phyloP scores from a whole-genome alignment of 1,284 basidiomycete species.

The Cryptococcus sp. region DNA sequence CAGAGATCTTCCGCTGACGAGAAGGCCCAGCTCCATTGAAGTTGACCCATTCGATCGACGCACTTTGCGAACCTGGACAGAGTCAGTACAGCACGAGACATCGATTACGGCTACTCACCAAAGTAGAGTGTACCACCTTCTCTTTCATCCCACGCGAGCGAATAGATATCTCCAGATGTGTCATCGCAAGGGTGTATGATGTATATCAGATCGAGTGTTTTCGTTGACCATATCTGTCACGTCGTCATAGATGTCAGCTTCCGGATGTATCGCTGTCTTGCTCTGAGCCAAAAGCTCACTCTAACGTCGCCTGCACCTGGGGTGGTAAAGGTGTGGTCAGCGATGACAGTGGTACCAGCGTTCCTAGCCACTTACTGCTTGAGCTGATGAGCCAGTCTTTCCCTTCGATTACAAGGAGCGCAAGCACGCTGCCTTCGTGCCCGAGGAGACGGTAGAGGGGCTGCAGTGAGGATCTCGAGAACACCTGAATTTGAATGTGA shows the following conservation, averaged over 20 bases:
- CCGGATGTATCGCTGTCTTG: not conserved
- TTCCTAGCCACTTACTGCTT: conserved; percentile 35
- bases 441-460: conserved; percentile 74
- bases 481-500: conserved; percentile 62
- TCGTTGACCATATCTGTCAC: conserved; percentile 78
- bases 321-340: not conserved
- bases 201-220: conserved; percentile 69
- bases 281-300: conserved; percentile 53
- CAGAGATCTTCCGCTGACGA: conserved; percentile 27
- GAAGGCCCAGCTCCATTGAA: conserved; percentile 54
- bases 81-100: not conserved
- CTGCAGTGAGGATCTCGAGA: conserved; percentile 71
- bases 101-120: conserved; percentile 54
- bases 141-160: conserved; percentile 72
- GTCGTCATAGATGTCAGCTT: not conserved
- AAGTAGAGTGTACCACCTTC: conserved; percentile 73
- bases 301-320: conserved; percentile 80
- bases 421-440: conserved; percentile 82
- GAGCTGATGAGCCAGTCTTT: conserved; percentile 83
- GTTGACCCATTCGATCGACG: conserved; percentile 80
- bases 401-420: conserved; percentile 73
- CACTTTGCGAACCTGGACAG: conserved; percentile 70
- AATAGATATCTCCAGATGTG: conserved; percentile 87
- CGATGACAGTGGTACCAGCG: not conserved
- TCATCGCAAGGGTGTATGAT: conserved; percentile 81